phyloP scores from a whole-genome alignment of 257 asterid species.

The Nemophila menziesii region DNA sequence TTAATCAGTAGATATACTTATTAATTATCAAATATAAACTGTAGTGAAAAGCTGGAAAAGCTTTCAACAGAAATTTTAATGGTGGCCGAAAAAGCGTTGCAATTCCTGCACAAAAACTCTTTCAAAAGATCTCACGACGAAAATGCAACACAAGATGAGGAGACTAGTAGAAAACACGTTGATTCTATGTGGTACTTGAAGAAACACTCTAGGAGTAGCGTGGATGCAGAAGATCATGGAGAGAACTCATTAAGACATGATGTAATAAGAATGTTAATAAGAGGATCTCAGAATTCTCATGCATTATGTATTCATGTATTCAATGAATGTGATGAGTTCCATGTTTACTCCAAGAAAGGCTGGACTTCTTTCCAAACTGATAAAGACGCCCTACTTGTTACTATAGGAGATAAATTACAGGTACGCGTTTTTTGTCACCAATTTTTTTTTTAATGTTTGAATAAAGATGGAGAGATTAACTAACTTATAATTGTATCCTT shows the following conservation, averaged over 20 bases:
- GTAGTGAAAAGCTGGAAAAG: slow-evolving; percentile 55
- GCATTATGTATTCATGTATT: slow-evolving; percentile 53
- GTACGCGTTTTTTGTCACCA: slow-evolving; percentile 30
- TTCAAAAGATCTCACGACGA: slow-evolving; percentile 4
- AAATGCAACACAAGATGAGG: slow-evolving; percentile 5
- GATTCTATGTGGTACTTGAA: slow-evolving; percentile 42
- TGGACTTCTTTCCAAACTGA: slow-evolving; percentile 62
- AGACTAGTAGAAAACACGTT: slow-evolving; percentile 18
- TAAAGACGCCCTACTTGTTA: slow-evolving; percentile 36
- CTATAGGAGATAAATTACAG: slow-evolving; percentile 65
- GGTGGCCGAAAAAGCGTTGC: slow-evolving; percentile 27
- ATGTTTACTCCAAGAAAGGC: slow-evolving; percentile 80
- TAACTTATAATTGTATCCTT: too few species aligned
- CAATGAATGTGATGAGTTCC: slow-evolving; percentile 61
- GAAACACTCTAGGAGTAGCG: slow-evolving; percentile 27
- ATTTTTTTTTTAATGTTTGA: too few species aligned
- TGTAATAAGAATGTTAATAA: slow-evolving; percentile 61
- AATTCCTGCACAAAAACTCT: slow-evolving; percentile 27
- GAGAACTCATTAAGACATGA: slow-evolving; percentile 45
- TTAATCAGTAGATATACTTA: too few species aligned
- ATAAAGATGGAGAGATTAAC: too few species aligned
- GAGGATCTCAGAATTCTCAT: slow-evolving; percentile 67
- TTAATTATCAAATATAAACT: too few species aligned
- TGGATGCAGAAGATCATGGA: slow-evolving; percentile 14
- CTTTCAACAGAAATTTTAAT: slow-evolving; percentile 29